Base-by-base conservation (phyloP, 2,329 filamentous ascomycete genomes). In the Arthrobotrys entomopaga region DNA sequence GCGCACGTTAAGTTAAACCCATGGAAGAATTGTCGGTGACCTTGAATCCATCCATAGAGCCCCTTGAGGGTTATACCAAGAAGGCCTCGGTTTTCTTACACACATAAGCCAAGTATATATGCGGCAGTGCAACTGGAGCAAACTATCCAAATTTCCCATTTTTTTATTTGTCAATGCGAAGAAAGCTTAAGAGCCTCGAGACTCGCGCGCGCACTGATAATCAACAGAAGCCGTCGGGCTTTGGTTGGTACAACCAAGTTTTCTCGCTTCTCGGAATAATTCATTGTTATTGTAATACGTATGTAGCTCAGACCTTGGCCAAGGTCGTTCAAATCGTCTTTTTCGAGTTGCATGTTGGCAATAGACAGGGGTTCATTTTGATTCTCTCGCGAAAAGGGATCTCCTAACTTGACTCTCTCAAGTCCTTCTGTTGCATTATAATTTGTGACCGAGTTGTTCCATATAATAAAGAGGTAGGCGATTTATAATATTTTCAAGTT, bases 401-500 rank as follows among this genome's bases (percentile, higher is more conserved):
- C 16, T 8, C 50, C 40, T 50, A 6, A n/a, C 34, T 53, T 26
- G 22, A 53, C 8, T 43, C 7, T 22, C 13, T 8, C 26, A 34
- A 34, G 15, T 40, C n/a, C 11, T 24, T 42, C n/a, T 22, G 38
- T 26, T 38, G 40, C 10, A 67, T 34, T 48, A 16, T 8, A 16
- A 19, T 50, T 11, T 15, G 34, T 57, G 42, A 58, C 58, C 29
- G 29, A 50, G 42, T 40, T 64, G 46, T 57, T 19, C 43, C 52
- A 58, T 70, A 63, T 64, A 10, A 34, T 34, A 34, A 7, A 34
- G n/a, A 34, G 7, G 6, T 34, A 58, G 57, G 46, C 57, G 65
- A 70, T 70, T 70, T 70, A 63, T 70, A 70, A 70, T n/a, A n/a
- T 70, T 70, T 52, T 58, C 65, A n/a, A n/a, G n/a, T n/a, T n/a